Base-by-base conservation (phyloP, 2,329 filamentous ascomycete species). In the Verticillium longisporum region DNA sequence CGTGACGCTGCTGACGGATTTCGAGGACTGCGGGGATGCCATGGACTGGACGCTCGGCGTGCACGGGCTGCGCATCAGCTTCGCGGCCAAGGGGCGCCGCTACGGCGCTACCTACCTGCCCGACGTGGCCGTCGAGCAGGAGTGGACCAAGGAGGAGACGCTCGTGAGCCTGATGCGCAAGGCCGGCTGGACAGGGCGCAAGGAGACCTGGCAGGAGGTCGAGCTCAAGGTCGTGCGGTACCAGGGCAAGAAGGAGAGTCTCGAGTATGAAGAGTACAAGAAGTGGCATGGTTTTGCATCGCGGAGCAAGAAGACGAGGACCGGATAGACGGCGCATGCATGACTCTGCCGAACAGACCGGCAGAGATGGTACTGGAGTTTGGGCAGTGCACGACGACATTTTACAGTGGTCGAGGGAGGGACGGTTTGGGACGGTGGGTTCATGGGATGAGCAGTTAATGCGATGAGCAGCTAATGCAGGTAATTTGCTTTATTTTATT, bases 101-200 rank as follows among this genome's bases (percentile, higher is more conserved):
- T 92, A 91, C 71, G 91, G 92, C 15, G 85, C 92, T 0, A 97
- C 95, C 0, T 99, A 98, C 70, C 82, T 99, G 14, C 95, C 95
- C 0, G 91, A 97, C 71, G 92, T 99, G 6, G 90, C 94, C 10
- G 79, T 84, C 1, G 95, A 99, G 79, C 95, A 98, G 73, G 93
- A 91, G 15, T 99, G 95, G 95, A 91, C 84, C 11, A 93, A 95
- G 75, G 93, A 98, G 72, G 91, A 98, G 80, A 91, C 94, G 0
- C 75, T 99, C 2, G 83, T 92, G 60, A 96, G 91, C 74, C 77
- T 98, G 71, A 95, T 97, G 88, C 83, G 91, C 62, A 99, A 99
- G 81, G 93, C 93, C 0, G 95, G 95, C 1, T 99, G 93, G 93
- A 83, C 83, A 61, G 92, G 92, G 1, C 91, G 88, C 83, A 85